These are phyloP conservation scores for Lipomyces spencermartinsiae DNA, from an alignment of 805 yeast species.

Conservation along the genomic window DNA sequence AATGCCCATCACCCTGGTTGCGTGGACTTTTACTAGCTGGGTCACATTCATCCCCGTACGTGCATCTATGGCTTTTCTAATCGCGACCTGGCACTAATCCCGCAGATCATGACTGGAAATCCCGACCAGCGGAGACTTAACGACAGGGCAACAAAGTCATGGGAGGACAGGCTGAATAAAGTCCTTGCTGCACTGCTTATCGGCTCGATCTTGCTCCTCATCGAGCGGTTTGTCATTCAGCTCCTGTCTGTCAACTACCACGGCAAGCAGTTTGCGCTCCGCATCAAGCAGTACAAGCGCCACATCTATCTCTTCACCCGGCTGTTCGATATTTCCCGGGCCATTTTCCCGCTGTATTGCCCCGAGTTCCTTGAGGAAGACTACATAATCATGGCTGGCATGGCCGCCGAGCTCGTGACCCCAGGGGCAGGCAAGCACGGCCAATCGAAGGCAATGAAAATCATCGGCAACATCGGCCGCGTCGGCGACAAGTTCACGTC, in stretches of 20 bases:
- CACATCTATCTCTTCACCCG: constrained; percentile 42
- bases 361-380: constrained; percentile 50
- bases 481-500: constrained; percentile 21
- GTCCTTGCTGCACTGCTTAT: constrained; percentile 49
- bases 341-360: constrained; percentile 47
- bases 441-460: constrained; percentile 13
- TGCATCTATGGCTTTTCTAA: not conserved
- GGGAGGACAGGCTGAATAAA: constrained; percentile 48
- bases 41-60: constrained; percentile 43
- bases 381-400: constrained; percentile 41
- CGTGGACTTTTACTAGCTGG: constrained; percentile 48
- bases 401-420: constrained; percentile 30
- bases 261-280: constrained; percentile 48
- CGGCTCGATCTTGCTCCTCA: constrained; percentile 46
- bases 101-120: constrained; percentile 32
- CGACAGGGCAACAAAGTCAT: constrained; percentile 39
- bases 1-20: constrained; percentile 45
- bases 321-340: constrained; percentile 45
- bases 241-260: constrained; percentile 50
- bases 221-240: constrained; percentile 49
- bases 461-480: constrained; percentile 24
- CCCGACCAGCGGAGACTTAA: constrained; percentile 25
- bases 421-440: constrained; percentile 9
- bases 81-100: not conserved
- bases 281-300: constrained; percentile 49